Evolutionary conservation across 371 early-diverging fungal genomes (phyloP).

Genomic region (Mucor racemosus): DNA sequence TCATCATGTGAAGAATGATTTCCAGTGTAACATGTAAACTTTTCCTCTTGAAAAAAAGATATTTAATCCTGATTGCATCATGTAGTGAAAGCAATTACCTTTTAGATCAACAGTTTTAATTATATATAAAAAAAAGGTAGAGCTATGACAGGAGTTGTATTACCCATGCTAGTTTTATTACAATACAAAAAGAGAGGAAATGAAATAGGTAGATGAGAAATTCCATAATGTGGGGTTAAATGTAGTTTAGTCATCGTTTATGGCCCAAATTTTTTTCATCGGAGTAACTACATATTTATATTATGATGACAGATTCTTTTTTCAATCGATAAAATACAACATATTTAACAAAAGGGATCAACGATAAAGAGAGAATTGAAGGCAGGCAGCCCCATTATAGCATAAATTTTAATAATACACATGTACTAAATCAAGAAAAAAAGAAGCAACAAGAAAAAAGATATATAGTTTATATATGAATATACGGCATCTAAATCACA

Average conservation of each 20-base stretch:
- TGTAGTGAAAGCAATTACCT: not conserved
- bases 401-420: too few species aligned
- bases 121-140: not conserved
- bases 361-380: too few species aligned
- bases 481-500: not conserved
- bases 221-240: not conserved
- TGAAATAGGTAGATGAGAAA: not conserved
- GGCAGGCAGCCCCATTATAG: too few species aligned
- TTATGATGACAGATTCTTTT: not conserved
- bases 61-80: not conserved
- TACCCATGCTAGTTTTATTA: not conserved
- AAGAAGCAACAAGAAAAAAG: too few species aligned
- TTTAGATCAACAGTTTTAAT: not conserved
- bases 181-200: not conserved
- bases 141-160: not conserved
- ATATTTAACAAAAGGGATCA: too few species aligned
- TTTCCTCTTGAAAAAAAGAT: not conserved
- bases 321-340: too few species aligned
- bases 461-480: too few species aligned
- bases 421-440: too few species aligned
- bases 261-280: constrained; percentile 1
- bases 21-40: not conserved
- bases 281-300: not conserved
- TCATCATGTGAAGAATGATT: constrained; percentile 4
- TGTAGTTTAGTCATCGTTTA: constrained; percentile 13